These are phyloP conservation scores for Dothideomycetes sp. DNA, from an alignment of 2,329 filamentous ascomycete genomes.

Conservation along the genomic window DNA sequence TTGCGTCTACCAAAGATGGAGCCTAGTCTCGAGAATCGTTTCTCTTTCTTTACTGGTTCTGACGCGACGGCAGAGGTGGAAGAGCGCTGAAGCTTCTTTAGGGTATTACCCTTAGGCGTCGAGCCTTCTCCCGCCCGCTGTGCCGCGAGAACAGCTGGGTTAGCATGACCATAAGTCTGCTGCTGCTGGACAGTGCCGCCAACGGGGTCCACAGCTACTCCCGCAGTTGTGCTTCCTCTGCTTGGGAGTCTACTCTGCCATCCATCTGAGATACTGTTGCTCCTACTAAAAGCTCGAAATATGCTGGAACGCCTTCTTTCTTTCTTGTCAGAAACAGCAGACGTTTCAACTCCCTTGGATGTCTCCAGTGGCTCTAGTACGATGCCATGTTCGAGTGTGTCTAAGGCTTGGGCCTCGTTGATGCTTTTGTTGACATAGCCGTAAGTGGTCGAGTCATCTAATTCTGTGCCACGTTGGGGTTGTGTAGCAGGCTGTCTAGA, in stretches of 20 bases:
- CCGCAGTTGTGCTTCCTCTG: neutral
- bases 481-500: conserved; percentile 32
- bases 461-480: conserved; percentile 22
- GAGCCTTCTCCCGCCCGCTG: conserved; percentile 3
- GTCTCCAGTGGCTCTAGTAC: no score
- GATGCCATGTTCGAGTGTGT: no score
- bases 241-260: neutral
- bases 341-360: no score
- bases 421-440: no score
- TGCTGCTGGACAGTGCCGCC: neutral
- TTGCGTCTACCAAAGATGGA: conserved; percentile 31
- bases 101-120: conserved; percentile 11
- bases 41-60: conserved; percentile 25
- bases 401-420: no score
- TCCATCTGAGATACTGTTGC: conserved; percentile 10
- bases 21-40: conserved; percentile 33
- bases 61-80: conserved; percentile 10
- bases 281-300: conserved; percentile 13
- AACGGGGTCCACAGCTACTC: neutral
- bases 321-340: conserved; percentile 11
- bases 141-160: conserved; percentile 2
- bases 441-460: conserved; percentile 5
- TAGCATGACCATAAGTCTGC: neutral
- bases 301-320: conserved; percentile 12
- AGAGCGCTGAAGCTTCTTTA: conserved; percentile 20